phyloP scores from a whole-genome alignment of 495 filamentous ascomycete genomes.

The Eremomyces bilateralis region DNA sequence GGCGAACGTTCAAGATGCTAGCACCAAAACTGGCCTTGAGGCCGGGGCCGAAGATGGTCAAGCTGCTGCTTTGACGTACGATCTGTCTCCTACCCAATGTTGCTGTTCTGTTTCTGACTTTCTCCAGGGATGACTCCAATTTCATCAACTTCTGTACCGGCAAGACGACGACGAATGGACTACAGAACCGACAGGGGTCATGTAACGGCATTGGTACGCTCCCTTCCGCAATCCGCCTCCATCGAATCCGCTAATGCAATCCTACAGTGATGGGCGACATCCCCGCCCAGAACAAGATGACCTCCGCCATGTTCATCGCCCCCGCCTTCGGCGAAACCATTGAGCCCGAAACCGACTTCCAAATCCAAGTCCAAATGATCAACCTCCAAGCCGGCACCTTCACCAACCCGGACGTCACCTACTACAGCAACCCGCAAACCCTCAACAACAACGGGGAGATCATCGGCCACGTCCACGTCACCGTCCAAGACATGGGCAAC shows the following conservation, averaged over 20 bases:
- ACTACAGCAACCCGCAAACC: slow-evolving; percentile 47
- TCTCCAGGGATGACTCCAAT: slow-evolving; percentile 25
- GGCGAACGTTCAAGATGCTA: slow-evolving; percentile 28
- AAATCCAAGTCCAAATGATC: slow-evolving; percentile 32
- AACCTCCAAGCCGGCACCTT: slow-evolving; percentile 45
- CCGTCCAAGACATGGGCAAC: slow-evolving; percentile 37
- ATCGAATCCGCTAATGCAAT: slow-evolving; percentile 5
- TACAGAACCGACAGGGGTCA: slow-evolving; percentile 39
- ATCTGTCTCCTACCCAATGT: not conserved
- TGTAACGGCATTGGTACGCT: slow-evolving; percentile 38
- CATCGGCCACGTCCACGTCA: slow-evolving; percentile 47
- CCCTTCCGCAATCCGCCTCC: not conserved
- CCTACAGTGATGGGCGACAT: slow-evolving; percentile 48
- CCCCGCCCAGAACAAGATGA: slow-evolving; percentile 37
- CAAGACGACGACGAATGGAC: slow-evolving; percentile 46
- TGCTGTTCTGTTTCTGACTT: slow-evolving; percentile 3
- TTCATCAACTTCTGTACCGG: slow-evolving; percentile 25
- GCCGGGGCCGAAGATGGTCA: slow-evolving; percentile 25
- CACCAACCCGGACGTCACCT: slow-evolving; percentile 35
- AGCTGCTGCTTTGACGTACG: slow-evolving; percentile 32
- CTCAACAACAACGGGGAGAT: slow-evolving; percentile 33
- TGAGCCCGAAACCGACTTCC: slow-evolving; percentile 28
- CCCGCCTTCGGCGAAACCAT: slow-evolving; percentile 29
- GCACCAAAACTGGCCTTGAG: slow-evolving; percentile 17
- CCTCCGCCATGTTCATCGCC: slow-evolving; percentile 38